These are phyloP conservation scores for Fusarium lyarnte DNA, from an alignment of 2,329 filamentous ascomycete genomes.

Conservation along the genomic window DNA sequence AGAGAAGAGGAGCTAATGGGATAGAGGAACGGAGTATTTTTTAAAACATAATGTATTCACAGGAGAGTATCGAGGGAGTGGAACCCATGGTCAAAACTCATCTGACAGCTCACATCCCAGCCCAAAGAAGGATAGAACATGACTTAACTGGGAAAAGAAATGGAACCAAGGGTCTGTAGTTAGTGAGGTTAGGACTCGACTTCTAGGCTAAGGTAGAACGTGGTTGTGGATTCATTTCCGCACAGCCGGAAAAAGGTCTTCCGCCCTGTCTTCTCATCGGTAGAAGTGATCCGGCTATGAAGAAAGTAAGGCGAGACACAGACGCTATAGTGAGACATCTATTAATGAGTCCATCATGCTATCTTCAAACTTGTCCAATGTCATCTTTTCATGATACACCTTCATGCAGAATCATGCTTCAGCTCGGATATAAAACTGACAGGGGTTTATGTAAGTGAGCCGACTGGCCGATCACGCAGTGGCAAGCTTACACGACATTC, in stretches of 20 bases:
- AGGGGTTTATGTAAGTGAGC: constrained; percentile 1
- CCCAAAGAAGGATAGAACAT: not conserved
- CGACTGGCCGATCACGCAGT: not conserved
- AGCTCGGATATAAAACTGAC: not conserved
- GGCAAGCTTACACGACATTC: not conserved
- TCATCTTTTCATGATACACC: not conserved
- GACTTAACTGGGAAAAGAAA: not conserved
- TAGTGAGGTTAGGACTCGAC: not conserved
- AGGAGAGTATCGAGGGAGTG: not conserved
- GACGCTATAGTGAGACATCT: not conserved
- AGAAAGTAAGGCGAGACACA: not conserved
- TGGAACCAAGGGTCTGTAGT: not conserved
- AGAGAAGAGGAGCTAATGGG: not conserved
- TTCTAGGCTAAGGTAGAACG: not conserved
- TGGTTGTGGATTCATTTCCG: constrained; percentile 3
- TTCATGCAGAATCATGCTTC: not conserved
- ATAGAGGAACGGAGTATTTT: not conserved
- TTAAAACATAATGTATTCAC: constrained; percentile 3
- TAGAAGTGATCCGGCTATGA: not conserved
- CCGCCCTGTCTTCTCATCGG: not conserved
- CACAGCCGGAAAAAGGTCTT: not conserved
- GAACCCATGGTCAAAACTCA: not conserved
- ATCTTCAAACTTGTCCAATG: not conserved
- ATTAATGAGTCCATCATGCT: not conserved
- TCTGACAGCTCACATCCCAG: not conserved